Percentiles rank a stretch among this genome's conserved stretches.
These are phyloP conservation scores for Talaromyces sp. DNA, from an alignment of 2,329 filamentous ascomycete species.

Conservation along the genomic window DNA sequence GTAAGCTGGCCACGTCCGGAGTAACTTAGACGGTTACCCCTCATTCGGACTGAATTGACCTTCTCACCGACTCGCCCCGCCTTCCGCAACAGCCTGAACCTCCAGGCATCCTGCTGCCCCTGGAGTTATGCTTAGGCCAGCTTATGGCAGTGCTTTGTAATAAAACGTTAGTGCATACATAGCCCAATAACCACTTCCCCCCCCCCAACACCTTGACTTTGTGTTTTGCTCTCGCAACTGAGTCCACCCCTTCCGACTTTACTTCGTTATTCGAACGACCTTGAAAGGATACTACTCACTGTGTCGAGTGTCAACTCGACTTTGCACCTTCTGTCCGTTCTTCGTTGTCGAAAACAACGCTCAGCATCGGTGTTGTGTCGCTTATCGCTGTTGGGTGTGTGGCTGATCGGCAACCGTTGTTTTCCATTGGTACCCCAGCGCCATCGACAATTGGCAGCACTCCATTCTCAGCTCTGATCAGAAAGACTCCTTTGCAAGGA, in stretches of 20 bases:
- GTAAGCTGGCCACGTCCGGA: not conserved
- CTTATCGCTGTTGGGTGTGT: constrained; percentile 16
- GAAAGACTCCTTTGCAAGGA: not conserved
- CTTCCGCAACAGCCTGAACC: constrained; percentile 7
- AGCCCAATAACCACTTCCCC: not conserved
- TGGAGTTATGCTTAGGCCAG: not conserved
- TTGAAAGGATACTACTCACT: not conserved
- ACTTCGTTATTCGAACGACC: not conserved
- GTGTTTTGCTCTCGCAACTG: not conserved
- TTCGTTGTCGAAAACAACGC: not conserved
- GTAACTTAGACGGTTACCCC: constrained; percentile 3
- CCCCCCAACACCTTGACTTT: not conserved
- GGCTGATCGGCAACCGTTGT: constrained; percentile 16
- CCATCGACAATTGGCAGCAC: constrained; percentile 9
- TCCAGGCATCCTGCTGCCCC: constrained; percentile 10
- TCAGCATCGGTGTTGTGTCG: constrained; percentile 12
- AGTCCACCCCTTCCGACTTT: not conserved
- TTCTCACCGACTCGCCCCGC: constrained; percentile 19
- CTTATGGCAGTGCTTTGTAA: constrained; percentile 5
- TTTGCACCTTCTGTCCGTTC: not conserved
- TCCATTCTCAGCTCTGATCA: not conserved
- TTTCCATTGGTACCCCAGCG: constrained; percentile 5
- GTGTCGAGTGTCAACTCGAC: not conserved
- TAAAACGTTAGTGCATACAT: constrained; percentile 4
- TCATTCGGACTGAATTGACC: not conserved